Base-by-base conservation (phyloP, 495 filamentous ascomycete species). In the Massariosphaeria phaeospora region DNA sequence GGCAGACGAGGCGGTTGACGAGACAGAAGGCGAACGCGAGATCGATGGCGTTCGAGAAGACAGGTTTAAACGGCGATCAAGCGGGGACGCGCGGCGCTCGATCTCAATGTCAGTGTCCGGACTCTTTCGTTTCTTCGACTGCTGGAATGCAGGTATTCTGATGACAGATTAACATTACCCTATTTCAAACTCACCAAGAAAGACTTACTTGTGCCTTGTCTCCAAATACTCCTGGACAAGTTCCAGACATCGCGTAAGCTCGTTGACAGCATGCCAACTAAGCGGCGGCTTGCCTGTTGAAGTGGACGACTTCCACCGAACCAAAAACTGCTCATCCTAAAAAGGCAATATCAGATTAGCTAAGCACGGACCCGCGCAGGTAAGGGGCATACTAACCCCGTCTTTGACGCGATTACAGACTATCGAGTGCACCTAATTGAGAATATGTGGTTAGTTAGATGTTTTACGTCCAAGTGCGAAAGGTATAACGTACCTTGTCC, bases 161-260 rank as follows among this genome's bases (percentile, higher is more conserved):
- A n/a, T n/a, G n/a, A n/a, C n/a, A n/a, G n/a, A n/a, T n/a, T n/a
- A n/a, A n/a, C n/a, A n/a, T n/a, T n/a, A n/a, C n/a, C n/a, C n/a
- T n/a, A n/a, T n/a, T n/a, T n/a, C n/a, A n/a, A n/a, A n/a, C n/a
- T n/a, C n/a, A n/a, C n/a, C n/a, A n/a, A n/a, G n/a, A n/a, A n/a
- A 23, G 25, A 39, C 48, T 52, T 26, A 57, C 47, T 44, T 49
- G 13, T 41, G 23, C 33, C 44, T 57, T 26, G 13, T 42, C 18
- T 73, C 65, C 13, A 73, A 39, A 51, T 73, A 72, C 5, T 48
- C 44, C 38, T 73, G 70, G 10, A 73, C 57, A 13, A 60, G 35
- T 27, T 66, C 52, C 4, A 73, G 60, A 27, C 59, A 67, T 0
- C 36, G 17, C 0, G 34, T 29, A 7, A 73, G 61, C 41, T 73